Base-by-base conservation (phyloP, 106 monocot species). In the Dendrobium chrysotoxum region DNA sequence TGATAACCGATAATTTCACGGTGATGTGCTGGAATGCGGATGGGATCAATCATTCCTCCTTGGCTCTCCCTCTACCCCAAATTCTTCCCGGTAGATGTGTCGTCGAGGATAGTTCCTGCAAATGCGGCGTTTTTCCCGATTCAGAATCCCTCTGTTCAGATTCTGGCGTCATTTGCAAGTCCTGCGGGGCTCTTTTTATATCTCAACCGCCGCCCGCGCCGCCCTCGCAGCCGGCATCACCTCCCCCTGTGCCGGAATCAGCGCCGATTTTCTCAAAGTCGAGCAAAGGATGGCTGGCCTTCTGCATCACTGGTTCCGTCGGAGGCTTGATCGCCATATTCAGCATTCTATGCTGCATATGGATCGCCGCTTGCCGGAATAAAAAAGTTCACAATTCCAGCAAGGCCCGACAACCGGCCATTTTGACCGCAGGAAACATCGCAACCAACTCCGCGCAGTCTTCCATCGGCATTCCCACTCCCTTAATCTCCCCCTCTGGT, bases 341-440 rank as follows among this genome's bases (percentile, higher is more conserved):
- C 75, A 46, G 87, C 11, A 44, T 93, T 1, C 23, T 84, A 4
- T 95, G 85, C 61, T 91, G 76, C 73, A 0, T 89, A 7, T 83
- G 80, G 75, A 68, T 12, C 8, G 79, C 81, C 5, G 70, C 89
- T 30, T 89, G 82, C 85, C 77, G 82, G 72, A 81, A 74, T 38
- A 92, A 90, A 80, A 90, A 87, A 50, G 86, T 95, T 0, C 91
- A 93, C 82, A 95, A 95, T 72, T 91, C 95, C 11, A 89, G 91
- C 39, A 87, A 91, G 45, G 50, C 85, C 21, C 47, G 78, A 20
- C 25, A 72, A 1, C 25, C 23, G 35, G 40, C 42, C 78, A 41
- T 40, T 0, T 44, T 21, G 13, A 15, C 65, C 58, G 30, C 53
- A 18, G 75, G 38, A 5, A 81, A 55, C 38, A 71, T 70, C 15